A percentile compares a stretch with the other conserved stretches of the same genome.
These are phyloP conservation scores for Sporothrix inflata DNA, from an alignment of 2,329 filamentous ascomycete genomes.

Conservation along the genomic window DNA sequence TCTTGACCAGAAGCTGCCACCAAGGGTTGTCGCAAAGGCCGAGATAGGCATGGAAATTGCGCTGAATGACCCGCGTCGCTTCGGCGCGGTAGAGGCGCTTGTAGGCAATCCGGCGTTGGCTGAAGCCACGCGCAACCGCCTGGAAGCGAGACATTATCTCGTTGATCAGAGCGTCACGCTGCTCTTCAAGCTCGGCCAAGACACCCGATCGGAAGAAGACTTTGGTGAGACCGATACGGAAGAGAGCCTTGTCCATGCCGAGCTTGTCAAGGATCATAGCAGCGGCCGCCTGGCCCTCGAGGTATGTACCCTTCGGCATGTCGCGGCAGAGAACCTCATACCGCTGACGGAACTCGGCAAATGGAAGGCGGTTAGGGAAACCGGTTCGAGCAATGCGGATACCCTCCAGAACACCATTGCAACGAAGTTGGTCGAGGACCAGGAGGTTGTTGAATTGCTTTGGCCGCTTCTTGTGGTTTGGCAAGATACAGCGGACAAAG, in stretches of 20 bases:
- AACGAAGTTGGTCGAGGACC: conserved; percentile 96
- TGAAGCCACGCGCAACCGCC: conserved; percentile 86
- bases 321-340: conserved; percentile 87
- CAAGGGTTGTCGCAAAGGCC: conserved; percentile 90
- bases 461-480: conserved; percentile 95
- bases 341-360: conserved; percentile 90
- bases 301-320: conserved; percentile 52
- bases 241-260: conserved; percentile 80
- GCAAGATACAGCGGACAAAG: conserved; percentile 96
- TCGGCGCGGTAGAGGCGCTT: conserved; percentile 95
- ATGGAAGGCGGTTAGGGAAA: conserved; percentile 90
- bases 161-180: conserved; percentile 87
- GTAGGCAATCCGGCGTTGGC: conserved; percentile 82
- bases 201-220: conserved; percentile 98
- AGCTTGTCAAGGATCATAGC: conserved; percentile 88
- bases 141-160: conserved; percentile 95
- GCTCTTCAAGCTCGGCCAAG: conserved; percentile 93
- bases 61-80: conserved; percentile 90
- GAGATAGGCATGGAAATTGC: conserved; percentile 90
- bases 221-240: conserved; percentile 92
- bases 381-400: conserved; percentile 96
- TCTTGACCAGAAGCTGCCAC: conserved; percentile 94
- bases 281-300: conserved; percentile 86
- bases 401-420: conserved; percentile 98
- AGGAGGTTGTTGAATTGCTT: conserved; percentile 90